A percentile compares a stretch with the other conserved stretches of the same genome.
phyloP scores from a whole-genome alignment of 371 early-diverging fungal species.

The Mortierella sp. region DNA sequence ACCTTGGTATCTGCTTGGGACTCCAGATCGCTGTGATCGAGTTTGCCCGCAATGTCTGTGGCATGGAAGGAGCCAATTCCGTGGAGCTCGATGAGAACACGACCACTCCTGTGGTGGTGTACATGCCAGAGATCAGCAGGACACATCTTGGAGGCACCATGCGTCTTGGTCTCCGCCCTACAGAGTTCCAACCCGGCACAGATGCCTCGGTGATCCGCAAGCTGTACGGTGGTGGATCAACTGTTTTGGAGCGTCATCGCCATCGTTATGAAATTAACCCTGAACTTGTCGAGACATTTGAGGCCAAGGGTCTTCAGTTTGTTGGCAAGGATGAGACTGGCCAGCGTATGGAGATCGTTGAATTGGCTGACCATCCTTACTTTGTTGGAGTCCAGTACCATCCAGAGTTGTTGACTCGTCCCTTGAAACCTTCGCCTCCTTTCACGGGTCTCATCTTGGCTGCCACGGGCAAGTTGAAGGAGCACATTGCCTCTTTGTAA shows the following conservation, averaged over 20 bases:
- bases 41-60: constrained; percentile 96
- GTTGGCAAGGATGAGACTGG: constrained; percentile 95
- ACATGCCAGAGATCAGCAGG: constrained; percentile 97
- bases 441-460: constrained; percentile 95
- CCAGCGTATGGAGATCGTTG: constrained; percentile 97
- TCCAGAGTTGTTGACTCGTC: constrained; percentile 98
- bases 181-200: constrained; percentile 80
- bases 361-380: constrained; percentile 94
- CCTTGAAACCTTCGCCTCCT: constrained; percentile 92
- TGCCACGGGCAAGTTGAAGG: constrained; percentile 65
- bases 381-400: constrained; percentile 99
- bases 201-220: constrained; percentile 64
- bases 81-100: constrained; percentile 86
- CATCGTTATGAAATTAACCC: constrained; percentile 99
- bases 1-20: constrained; percentile 99
- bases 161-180: constrained; percentile 94
- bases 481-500: constrained; percentile 37
- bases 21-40: constrained; percentile 99
- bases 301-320: constrained; percentile 90
- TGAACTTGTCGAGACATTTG: constrained; percentile 77
- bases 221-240: constrained; percentile 75
- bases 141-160: constrained; percentile 97
- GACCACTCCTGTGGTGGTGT: constrained; percentile 85
- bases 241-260: constrained; percentile 97
- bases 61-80: constrained; percentile 87